A percentile compares a stretch with the other conserved stretches of the same genome.
These are phyloP conservation scores for Plasmodium malariae DNA, from an alignment of 169 alveolate genomes.

Conservation along the genomic window DNA sequence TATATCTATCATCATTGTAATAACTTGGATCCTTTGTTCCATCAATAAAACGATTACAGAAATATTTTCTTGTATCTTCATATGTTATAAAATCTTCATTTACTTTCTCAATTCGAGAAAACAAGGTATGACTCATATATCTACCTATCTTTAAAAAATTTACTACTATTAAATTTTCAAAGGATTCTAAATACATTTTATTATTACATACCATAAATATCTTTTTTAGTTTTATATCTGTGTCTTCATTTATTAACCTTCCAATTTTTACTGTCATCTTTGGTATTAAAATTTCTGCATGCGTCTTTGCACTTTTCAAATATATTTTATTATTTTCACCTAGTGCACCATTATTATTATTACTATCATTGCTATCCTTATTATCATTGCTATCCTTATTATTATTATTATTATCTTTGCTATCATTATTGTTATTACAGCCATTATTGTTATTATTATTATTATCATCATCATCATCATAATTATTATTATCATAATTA, in stretches of 20 bases:
- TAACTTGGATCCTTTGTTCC: constrained; percentile 76
- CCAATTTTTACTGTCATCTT: constrained; percentile 35
- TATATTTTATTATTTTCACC: no score
- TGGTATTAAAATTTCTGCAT: constrained; percentile 53
- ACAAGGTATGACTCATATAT: constrained; percentile 75
- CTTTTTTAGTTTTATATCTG: constrained; percentile 31
- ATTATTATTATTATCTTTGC: no score
- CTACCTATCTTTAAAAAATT: constrained; percentile 74
- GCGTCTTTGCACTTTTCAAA: no score
- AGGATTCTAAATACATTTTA: constrained; percentile 54
- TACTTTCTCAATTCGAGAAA: constrained; percentile 22
- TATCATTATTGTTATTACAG: no score
- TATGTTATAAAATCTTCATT: constrained; percentile 44
- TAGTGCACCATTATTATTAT: no score
- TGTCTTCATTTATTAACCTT: constrained; percentile 28
- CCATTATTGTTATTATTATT: no score
- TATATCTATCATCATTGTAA: constrained; percentile 47
- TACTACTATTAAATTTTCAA: constrained; percentile 45
- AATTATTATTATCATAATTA: no score
- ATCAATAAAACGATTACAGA: constrained; percentile 61
- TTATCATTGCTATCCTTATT: no score
- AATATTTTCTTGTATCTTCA: constrained; percentile 30
- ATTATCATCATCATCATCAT: no score
- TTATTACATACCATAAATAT: constrained; percentile 46
- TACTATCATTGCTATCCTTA: no score